Base-by-base conservation (phyloP, 768 basidiomycete genomes). In the Megacollybia marginata region DNA sequence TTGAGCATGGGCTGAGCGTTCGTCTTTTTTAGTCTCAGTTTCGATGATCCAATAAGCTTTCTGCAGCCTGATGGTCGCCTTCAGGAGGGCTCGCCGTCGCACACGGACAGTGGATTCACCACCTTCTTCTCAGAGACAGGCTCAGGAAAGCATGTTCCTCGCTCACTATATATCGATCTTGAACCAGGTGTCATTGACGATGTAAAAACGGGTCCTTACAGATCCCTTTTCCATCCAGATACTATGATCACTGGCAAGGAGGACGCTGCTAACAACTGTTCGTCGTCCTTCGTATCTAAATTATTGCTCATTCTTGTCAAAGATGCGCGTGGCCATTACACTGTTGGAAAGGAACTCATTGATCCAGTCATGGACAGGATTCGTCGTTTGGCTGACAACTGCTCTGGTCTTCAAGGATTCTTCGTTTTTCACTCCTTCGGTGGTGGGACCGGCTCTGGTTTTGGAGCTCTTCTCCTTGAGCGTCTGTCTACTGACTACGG, bases 381-480 rank as follows among this genome's bases (percentile, higher is more conserved):
- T 59, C 89, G 95, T 64, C 83, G 88, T 57, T 80, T 99, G 48
- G 87, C 95, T 49, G 95, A 99, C 68, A 94, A 94, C 76, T 97
- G 95, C 74, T 78, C 80, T 48, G 95, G 95, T 60, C 84, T 98
- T 23, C 95, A 98, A 69, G 95, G 95, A 54, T 99, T 98, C 79
- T 98, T 98, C 66, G 92, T 96, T 59, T 98, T 98, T 85, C 95
- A 97, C 76, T 99, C 95, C 45, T 98, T 99, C 68, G 95, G 95
- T 67, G 95, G 95, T 63, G 95, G 95, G 69, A 98, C 95, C 55
- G 95, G 95, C 54, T 99, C 95, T 51, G 95, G 95, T 56, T 95
- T 99, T 65, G 95, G 95, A 61, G 93, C 95, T 47, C 82, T 98
- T 57, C 80, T 98, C 47, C 83, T 99, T 52, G 95, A 98, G 72